These are phyloP conservation scores for Corchorus olitorius DNA, from an alignment of 345 rosid species.

Conservation along the genomic window DNA sequence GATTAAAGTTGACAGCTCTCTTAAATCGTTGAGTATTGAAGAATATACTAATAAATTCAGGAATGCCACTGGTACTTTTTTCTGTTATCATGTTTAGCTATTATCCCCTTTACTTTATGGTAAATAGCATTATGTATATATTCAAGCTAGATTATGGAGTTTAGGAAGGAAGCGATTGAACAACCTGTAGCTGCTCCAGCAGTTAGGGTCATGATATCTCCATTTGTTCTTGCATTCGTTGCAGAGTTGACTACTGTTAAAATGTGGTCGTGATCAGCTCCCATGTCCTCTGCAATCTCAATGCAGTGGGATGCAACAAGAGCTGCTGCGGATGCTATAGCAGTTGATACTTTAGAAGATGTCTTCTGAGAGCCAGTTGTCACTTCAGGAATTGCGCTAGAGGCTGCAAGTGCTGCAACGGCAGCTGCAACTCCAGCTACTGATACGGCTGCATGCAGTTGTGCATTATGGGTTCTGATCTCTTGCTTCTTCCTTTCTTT, in stretches of 20 bases:
- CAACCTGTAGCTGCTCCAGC: conserved; percentile 97
- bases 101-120: not conserved
- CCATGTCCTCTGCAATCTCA: conserved; percentile 91
- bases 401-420: conserved; percentile 72
- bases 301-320: conserved; percentile 91
- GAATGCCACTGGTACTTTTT: not conserved
- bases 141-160: conserved; percentile 1
- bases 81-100: conserved; percentile 1
- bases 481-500: conserved; percentile 93
- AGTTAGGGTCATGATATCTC: conserved; percentile 90
- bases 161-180: conserved; percentile 18
- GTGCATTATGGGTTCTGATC: conserved; percentile 75
- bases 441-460: conserved; percentile 88
- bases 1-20: conserved; percentile 5
- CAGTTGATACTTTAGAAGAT: conserved; percentile 45
- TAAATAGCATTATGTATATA: not conserved
- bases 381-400: conserved; percentile 49
- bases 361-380: conserved; percentile 33
- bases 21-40: not conserved
- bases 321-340: conserved; percentile 88
- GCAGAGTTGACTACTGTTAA: conserved; percentile 72
- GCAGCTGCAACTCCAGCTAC: conserved; percentile 95
- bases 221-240: conserved; percentile 70
- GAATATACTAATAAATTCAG: not conserved
- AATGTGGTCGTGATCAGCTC: conserved; percentile 84